Evolutionary conservation across 2,329 filamentous ascomycete genomes (phyloP), one percentile per base, ranked within the genome.

Genomic region (Trichoderma brevicompactum): DNA sequence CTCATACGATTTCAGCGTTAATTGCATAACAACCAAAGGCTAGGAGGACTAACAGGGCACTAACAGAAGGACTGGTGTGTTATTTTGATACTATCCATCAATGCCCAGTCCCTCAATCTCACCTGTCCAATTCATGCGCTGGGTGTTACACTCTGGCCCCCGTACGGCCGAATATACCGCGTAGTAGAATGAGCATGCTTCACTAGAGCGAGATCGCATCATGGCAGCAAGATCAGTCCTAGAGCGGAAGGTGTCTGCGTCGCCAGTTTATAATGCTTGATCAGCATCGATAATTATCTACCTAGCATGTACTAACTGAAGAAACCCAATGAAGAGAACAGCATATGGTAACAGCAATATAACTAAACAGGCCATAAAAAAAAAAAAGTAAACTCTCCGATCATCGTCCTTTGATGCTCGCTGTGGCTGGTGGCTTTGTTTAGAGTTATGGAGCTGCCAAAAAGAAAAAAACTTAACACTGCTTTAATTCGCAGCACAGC

Each of bases 381-480:
- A 28, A 53, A 38, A 3, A 40, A 53, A 17, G 13, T n/a, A 15
- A 43, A 15, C 34, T 13, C 38, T 55, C 38, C 53, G 53, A 43
- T 55, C 34, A 55, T 55, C 23, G 7, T 32, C 8, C 19, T 55
- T 19, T 12, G n/a, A 12, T 28, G 4, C 17, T 32, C n/a, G n/a
- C 32, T 36, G 32, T 61, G 46, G 58, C 58, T 58, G 32, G n/a
- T 41, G 6, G 41, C n/a, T 7, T 36, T 19, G 17, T 58, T 58
- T 58, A 46, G 54, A 36, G 23, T 46, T 50, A 19, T 61, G 58
- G 58, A 60, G 13, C 56, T 40, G 23, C 46, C 46, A 40, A 48
- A 23, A 36, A 40, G 36, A 46, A 60, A 46, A 60, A 38, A 48
- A 48, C 46, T 61, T 61, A 49, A 52, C 36, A 17, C 46, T 41